Evolutionary conservation across 345 rosid genomes (phyloP), one percentile per base, ranked within the genome.

Genomic region (Microthlaspi erraticum): DNA sequence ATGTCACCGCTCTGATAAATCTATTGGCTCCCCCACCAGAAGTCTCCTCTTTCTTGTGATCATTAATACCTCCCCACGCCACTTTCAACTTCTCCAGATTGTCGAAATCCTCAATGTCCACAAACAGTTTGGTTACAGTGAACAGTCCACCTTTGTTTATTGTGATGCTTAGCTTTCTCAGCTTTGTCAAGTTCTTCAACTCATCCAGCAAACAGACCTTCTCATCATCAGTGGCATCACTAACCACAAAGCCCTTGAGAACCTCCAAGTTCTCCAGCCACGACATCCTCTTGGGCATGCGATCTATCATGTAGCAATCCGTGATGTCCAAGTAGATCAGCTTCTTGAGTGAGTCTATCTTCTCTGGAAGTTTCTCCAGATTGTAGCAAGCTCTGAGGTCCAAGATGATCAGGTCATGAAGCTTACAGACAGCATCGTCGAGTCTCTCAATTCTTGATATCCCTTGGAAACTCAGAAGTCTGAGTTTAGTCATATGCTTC

Each of bases 231-330:
- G 13, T 36, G 45, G 65, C 78, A 49, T 79, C 67, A 56, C 82
- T 78, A 2, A 86, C 59, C 13, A 83, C 83, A 78, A 88, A 86
- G n/a, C 95, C 92, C 38, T 88, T 83, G 3, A 88, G 82, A 34
- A 88, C 90, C 81, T 70, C 63, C 54, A 86, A 83, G 8, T 80
- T 23, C 0, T 65, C 7, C 13, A 88, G 85, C 48, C 66, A 51
- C 1, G 72, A 48, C 23, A 88, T 12, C 42, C 73, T 62, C 74
- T 73, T 78, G 20, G 95, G 92, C 60, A 88, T 78, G 14, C 50
- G 49, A 11, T 81, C 89, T 7, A 86, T 60, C 79, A 81, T 60
- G 72, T 77, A 77, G 73, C 94, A 88, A 45, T 83, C 87, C 0
- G 82, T 83, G 3, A 79, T 44, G 34, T 81, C 91, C 80, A 88